Percentiles rank a stretch among this genome's conserved stretches.
These are phyloP conservation scores for Chloroidium sp. DNA, from an alignment of 163 green algal species.

Conservation along the genomic window DNA sequence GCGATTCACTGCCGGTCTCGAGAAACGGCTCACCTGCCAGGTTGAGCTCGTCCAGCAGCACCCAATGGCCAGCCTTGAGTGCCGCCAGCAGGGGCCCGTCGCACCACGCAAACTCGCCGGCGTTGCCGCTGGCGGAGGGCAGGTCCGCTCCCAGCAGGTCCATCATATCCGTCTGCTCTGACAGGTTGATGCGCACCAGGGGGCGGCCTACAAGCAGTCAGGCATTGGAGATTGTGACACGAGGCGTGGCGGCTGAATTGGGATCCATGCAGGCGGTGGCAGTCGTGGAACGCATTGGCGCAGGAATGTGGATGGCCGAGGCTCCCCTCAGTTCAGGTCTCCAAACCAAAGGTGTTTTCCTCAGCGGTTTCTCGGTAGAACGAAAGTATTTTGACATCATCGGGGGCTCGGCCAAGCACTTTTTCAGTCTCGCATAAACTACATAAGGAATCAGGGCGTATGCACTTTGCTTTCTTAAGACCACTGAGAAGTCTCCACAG, in stretches of 20 bases:
- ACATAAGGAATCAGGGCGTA: too few relatives aligned
- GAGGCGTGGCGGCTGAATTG: too few relatives aligned
- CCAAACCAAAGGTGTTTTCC: background rate
- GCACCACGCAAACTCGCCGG: conserved; percentile 82
- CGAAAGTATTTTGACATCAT: conserved; percentile 1
- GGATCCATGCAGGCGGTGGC: too few relatives aligned
- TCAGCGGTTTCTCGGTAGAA: background rate
- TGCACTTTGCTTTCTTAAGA: too few relatives aligned
- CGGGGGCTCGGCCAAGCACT: too few relatives aligned
- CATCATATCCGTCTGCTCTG: conserved; percentile 99
- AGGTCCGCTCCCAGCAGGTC: conserved; percentile 95
- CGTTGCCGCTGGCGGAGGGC: conserved; percentile 57
- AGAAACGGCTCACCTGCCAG: conserved; percentile 44
- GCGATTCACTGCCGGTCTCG: too few relatives aligned
- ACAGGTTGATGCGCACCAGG: conserved; percentile 92
- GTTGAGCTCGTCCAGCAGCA: conserved; percentile 99
- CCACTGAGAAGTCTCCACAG: too few relatives aligned
- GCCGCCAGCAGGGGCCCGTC: conserved; percentile 77
- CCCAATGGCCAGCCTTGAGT: conserved; percentile 76
- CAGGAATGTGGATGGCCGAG: too few relatives aligned
- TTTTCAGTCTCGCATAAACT: background rate
- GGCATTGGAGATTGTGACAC: background rate
- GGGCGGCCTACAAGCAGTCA: conserved; percentile 23
- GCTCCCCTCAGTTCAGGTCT: background rate
- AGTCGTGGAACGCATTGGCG: too few relatives aligned